These are phyloP conservation scores for Pinus tabuliformis DNA, from an alignment of 75 land plant species.

Conservation along the genomic window DNA sequence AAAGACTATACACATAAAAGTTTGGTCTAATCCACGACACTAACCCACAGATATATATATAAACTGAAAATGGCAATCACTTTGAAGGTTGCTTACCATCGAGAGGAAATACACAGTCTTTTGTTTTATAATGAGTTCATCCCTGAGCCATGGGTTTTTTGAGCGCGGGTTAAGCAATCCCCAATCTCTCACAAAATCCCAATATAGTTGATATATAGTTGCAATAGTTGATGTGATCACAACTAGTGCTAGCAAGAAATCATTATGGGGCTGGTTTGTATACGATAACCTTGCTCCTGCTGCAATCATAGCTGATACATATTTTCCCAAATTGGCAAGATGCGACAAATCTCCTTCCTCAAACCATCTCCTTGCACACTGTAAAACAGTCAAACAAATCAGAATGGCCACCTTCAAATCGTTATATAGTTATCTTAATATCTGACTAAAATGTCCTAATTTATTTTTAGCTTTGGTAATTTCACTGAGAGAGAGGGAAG, in stretches of 20 bases:
- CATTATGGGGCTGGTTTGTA: conserved; percentile 25
- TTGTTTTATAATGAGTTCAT: conserved; percentile 74
- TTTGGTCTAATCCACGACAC: neutral
- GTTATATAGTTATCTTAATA: neutral
- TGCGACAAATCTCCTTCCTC: conserved; percentile 66
- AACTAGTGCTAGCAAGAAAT: conserved; percentile 50
- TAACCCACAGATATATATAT: neutral
- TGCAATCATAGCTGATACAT: conserved; percentile 91
- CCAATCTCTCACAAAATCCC: conserved; percentile 97
- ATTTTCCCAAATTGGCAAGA: conserved; percentile 84
- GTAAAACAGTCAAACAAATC: neutral
- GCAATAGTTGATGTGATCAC: conserved; percentile 65
- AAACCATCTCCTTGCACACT: conserved; percentile 87
- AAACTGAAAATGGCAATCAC: neutral
- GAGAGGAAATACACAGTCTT: conserved; percentile 75
- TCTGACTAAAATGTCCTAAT: neutral
- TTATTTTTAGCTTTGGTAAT: too few relatives aligned
- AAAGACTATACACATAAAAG: too few relatives aligned
- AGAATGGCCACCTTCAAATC: neutral
- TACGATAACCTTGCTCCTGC: conserved; percentile 71
- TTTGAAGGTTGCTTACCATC: conserved; percentile 55
- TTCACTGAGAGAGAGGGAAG: too few relatives aligned
- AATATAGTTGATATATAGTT: conserved; percentile 83
- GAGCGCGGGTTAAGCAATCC: conserved; percentile 71
- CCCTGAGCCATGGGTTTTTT: conserved; percentile 78